Conservation (phyloP, 2,329 filamentous ascomycete genomes). For the Aspergillus sp. region DNA sequence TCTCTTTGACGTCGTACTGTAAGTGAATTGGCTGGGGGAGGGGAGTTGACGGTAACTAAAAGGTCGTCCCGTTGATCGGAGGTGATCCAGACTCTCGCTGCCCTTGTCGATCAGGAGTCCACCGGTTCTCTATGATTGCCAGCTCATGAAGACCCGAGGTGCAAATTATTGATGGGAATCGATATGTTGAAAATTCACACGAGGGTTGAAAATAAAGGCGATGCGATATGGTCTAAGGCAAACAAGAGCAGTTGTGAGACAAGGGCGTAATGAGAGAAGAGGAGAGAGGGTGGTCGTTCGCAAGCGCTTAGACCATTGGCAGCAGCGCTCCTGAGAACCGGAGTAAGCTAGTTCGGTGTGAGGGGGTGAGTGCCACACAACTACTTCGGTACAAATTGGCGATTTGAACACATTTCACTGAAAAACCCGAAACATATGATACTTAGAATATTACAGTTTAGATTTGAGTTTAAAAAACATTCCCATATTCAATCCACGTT, state of each 20-base stretch:
- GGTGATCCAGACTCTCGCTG: slow-evolving; percentile 17
- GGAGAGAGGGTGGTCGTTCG: slow-evolving; percentile 12
- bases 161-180: neutral
- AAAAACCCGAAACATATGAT: no score
- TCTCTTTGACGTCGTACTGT: neutral
- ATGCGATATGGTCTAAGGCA: neutral
- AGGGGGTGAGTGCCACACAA: neutral
- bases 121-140: slow-evolving; percentile 9
- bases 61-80: slow-evolving; percentile 14
- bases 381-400: neutral
- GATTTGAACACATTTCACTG: neutral
- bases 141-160: slow-evolving; percentile 4
- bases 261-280: slow-evolving; percentile 16
- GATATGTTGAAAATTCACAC: neutral
- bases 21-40: neutral
- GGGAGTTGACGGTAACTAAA: slow-evolving; percentile 1
- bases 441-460: no score
- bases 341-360: neutral
- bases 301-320: slow-evolving; percentile 19
- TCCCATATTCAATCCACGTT: neutral
- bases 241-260: slow-evolving; percentile 5
- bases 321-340: neutral
- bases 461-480: neutral
- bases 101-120: slow-evolving; percentile 19
- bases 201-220: neutral